Conservation (phyloP, 2,329 filamentous ascomycete species). For the Metarhizium guizhouense region DNA sequence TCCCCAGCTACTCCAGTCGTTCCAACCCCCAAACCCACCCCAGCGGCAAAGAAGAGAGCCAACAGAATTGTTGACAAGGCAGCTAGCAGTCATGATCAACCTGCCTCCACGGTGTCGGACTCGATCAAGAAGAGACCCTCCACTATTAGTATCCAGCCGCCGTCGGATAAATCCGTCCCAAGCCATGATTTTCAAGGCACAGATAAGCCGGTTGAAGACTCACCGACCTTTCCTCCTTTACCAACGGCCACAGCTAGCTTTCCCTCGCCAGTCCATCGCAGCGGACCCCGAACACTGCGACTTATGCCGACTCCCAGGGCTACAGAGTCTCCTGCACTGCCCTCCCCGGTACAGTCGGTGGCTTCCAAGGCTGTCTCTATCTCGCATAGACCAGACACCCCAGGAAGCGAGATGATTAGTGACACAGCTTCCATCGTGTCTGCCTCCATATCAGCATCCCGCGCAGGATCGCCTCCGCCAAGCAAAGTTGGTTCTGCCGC, state of each 20-base stretch:
- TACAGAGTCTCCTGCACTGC: constrained; percentile 41
- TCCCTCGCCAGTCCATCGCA: constrained; percentile 41
- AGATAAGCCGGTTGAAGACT: constrained; percentile 11
- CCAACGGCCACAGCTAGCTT: constrained; percentile 33
- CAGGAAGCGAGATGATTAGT: constrained; percentile 65
- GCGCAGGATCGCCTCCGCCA: constrained; percentile 63
- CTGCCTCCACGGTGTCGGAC: not conserved
- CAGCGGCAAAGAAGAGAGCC: constrained; percentile 20
- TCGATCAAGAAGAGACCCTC: not conserved
- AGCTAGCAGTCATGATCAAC: constrained; percentile 10
- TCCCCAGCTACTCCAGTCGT: constrained; percentile 25
- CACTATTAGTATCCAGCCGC: not conserved
- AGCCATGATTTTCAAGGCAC: not conserved
- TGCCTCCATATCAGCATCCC: constrained; percentile 56
- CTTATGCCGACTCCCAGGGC: constrained; percentile 47
- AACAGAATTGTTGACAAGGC: constrained; percentile 21
- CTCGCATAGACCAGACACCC: constrained; percentile 56
- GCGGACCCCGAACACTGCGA: constrained; percentile 57
- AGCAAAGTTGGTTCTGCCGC: constrained; percentile 58
- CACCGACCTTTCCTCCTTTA: constrained; percentile 40
- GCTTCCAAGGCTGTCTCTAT: constrained; percentile 21
- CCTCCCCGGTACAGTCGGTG: constrained; percentile 21
- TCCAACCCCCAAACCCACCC: constrained; percentile 24
- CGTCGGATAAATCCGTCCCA: not conserved
- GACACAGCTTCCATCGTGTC: constrained; percentile 70